Evolutionary conservation across 176 grass and related monocot species (phyloP).

Genomic region (Zizania latifolia): DNA sequence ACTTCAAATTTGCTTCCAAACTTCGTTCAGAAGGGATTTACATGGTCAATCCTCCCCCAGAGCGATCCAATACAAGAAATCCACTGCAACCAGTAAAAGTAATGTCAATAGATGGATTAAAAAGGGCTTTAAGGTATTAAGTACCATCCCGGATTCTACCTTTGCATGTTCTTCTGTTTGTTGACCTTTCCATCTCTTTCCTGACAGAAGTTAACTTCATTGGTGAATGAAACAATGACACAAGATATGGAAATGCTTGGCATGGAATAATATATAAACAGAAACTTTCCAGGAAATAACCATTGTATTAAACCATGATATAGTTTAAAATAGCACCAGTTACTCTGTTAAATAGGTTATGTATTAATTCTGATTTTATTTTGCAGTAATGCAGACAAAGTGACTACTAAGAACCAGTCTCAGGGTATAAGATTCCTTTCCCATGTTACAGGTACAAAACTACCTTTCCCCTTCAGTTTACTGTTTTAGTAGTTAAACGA

Average conservation of each 20-base stretch:
- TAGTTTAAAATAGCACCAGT: background rate
- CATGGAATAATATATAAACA: background rate
- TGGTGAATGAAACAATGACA: background rate
- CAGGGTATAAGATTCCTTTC: constrained; percentile 96
- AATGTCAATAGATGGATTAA: constrained; percentile 72
- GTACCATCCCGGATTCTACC: background rate
- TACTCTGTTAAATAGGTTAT: background rate
- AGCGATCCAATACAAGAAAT: constrained; percentile 40
- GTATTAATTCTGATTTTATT: background rate
- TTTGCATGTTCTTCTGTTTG: background rate
- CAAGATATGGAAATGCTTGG: background rate
- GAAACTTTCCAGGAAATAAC: background rate
- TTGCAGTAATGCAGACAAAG: constrained; percentile 72
- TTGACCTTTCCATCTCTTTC: background rate
- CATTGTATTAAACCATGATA: background rate
- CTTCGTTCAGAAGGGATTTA: constrained; percentile 66
- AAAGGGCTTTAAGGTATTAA: constrained; percentile 73
- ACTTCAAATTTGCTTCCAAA: constrained; percentile 59
- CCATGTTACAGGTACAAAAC: constrained; percentile 66
- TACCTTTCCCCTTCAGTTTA: background rate
- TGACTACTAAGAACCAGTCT: constrained; percentile 70
- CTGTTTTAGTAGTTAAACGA: background rate
- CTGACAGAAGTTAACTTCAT: background rate
- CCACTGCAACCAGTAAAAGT: constrained; percentile 55
- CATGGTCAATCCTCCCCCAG: constrained; percentile 57